Evolutionary conservation across 164 flowering plant species (phyloP).

Genomic region (Paratinospora sagittata): DNA sequence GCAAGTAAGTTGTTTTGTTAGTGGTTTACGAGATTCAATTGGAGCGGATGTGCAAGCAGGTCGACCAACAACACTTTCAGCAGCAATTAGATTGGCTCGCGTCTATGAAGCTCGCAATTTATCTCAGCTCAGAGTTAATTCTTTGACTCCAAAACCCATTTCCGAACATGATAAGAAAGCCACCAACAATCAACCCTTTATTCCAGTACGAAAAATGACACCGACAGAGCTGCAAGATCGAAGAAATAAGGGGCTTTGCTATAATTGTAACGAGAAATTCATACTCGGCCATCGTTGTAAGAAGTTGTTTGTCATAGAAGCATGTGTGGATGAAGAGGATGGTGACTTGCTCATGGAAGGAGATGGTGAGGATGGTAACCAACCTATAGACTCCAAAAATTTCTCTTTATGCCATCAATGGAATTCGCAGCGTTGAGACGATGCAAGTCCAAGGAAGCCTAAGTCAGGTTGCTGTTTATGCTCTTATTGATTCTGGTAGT

Average conservation of each 20-base stretch:
- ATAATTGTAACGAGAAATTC: too few relatives aligned
- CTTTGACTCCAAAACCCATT: too few relatives aligned
- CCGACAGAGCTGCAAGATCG: background rate
- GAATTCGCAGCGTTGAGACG: background rate
- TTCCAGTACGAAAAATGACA: background rate
- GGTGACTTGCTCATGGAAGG: background rate
- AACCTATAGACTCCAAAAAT: background rate
- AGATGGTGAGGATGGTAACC: background rate
- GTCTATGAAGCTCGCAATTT: background rate
- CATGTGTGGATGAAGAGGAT: background rate
- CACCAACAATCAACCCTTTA: background rate
- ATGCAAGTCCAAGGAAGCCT: background rate
- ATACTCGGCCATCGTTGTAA: too few relatives aligned
- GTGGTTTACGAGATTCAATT: background rate
- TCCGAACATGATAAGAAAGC: background rate
- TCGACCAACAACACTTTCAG: background rate
- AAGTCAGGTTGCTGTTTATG: background rate
- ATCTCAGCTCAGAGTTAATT: background rate
- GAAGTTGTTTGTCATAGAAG: background rate
- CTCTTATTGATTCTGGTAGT: too few relatives aligned
- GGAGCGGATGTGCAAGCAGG: background rate
- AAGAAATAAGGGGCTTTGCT: slow-evolving; percentile 4
- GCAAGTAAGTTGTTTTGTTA: slow-evolving; percentile 1
- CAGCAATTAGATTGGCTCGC: background rate
- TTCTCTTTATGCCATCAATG: background rate